A percentile compares a stretch with the other conserved stretches of the same genome.
These are phyloP conservation scores for Lecanicillium sp. DNA, from an alignment of 2,329 filamentous ascomycete species.

Conservation along the genomic window DNA sequence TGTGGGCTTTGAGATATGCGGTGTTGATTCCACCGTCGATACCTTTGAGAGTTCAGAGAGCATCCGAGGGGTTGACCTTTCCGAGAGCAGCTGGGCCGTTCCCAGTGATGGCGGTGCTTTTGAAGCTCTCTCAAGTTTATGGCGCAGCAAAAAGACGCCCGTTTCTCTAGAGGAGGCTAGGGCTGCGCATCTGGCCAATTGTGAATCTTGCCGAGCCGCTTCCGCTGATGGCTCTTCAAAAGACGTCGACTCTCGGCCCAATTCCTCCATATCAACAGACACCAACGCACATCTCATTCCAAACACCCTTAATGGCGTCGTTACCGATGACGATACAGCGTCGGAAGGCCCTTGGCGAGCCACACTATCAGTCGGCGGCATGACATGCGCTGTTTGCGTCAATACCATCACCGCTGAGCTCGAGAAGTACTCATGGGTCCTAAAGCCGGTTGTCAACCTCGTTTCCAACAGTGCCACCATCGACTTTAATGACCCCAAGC, in stretches of 20 bases:
- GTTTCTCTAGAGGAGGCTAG: conserved; percentile 14
- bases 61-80: conserved; percentile 14
- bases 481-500: conserved; percentile 35
- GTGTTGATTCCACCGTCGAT: conserved; percentile 29
- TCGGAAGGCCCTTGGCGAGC: conserved; percentile 32
- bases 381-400: conserved; percentile 65
- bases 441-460: conserved; percentile 52
- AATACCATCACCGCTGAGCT: conserved; percentile 55
- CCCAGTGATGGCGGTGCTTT: conserved; percentile 14
- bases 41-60: conserved; percentile 20
- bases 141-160: conserved; percentile 18
- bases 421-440: conserved; percentile 46
- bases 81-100: conserved; percentile 15
- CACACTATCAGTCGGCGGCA: conserved; percentile 56
- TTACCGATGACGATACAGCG: neutral
- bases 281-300: neutral
- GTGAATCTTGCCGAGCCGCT: conserved; percentile 24
- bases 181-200: conserved; percentile 28
- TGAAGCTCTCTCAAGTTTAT: conserved; percentile 23
- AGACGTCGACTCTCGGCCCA: conserved; percentile 7
- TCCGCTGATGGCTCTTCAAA: conserved; percentile 2
- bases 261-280: conserved; percentile 1
- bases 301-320: neutral
- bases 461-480: conserved; percentile 59
- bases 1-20: conserved; percentile 51